These are phyloP conservation scores for Ogataea pini DNA, from an alignment of 805 yeast species.

Conservation along the genomic window DNA sequence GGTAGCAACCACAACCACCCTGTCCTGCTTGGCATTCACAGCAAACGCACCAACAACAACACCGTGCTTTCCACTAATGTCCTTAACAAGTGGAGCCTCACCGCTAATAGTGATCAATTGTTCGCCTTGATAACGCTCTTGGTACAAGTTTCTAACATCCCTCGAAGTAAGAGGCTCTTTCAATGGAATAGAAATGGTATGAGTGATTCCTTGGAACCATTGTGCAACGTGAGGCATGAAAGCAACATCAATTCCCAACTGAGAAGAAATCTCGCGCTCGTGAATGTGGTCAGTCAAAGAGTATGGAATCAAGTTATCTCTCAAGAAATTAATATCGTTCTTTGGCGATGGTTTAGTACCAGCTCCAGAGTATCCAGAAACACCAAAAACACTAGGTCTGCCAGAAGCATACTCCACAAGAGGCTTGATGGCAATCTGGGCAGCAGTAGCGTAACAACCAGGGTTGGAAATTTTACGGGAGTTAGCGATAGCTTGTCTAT, in stretches of 20 bases:
- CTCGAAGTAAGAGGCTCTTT: slow-evolving; percentile 70
- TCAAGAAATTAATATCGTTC: slow-evolving; percentile 75
- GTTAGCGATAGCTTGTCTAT: slow-evolving; percentile 61
- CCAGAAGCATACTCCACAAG: slow-evolving; percentile 67
- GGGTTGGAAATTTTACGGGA: slow-evolving; percentile 92
- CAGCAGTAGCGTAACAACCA: slow-evolving; percentile 99
- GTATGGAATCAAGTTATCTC: slow-evolving; percentile 89
- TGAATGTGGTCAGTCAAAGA: slow-evolving; percentile 96
- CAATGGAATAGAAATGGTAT: slow-evolving; percentile 88
- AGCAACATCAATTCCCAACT: slow-evolving; percentile 76
- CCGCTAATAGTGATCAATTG: slow-evolving; percentile 82
- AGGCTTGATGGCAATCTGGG: slow-evolving; percentile 91
- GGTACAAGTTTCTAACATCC: slow-evolving; percentile 81
- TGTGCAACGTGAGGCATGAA: slow-evolving; percentile 98
- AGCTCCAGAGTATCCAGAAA: slow-evolving; percentile 98
- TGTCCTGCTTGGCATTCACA: slow-evolving; percentile 80
- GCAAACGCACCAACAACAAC: slow-evolving; percentile 95
- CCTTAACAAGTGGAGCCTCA: slow-evolving; percentile 90
- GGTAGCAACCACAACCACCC: slow-evolving; percentile 93
- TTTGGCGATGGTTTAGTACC: slow-evolving; percentile 98
- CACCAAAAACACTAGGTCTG: slow-evolving; percentile 86
- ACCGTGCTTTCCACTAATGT: slow-evolving; percentile 92
- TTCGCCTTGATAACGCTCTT: slow-evolving; percentile 86
- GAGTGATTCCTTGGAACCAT: slow-evolving; percentile 98
- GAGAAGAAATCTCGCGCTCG: slow-evolving; percentile 86